phyloP scores from a whole-genome alignment of 768 basidiomycete genomes.

The Tremella fuciformis region DNA sequence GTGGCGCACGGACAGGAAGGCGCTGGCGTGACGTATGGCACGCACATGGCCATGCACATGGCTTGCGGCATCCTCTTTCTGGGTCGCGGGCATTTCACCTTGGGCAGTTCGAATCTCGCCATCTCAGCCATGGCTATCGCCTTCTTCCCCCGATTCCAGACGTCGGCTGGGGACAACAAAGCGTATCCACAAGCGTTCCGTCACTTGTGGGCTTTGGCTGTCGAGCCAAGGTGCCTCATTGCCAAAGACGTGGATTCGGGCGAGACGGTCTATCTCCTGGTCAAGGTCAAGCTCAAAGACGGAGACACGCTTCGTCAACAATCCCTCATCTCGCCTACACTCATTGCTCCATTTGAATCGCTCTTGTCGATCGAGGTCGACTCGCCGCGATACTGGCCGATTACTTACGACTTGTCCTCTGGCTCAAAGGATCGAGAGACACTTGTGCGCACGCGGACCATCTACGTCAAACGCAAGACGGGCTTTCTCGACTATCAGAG shows the following conservation, averaged over 20 bases:
- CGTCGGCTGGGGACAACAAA: conserved; percentile 77
- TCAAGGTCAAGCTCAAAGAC: conserved; percentile 79
- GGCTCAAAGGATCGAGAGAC: conserved; percentile 66
- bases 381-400: conserved; percentile 93
- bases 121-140: conserved; percentile 84
- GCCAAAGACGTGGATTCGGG: conserved; percentile 88
- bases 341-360: conserved; percentile 82
- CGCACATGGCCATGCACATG: conserved; percentile 85
- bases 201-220: conserved; percentile 93
- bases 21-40: conserved; percentile 62
- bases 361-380: conserved; percentile 81
- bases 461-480: conserved; percentile 87
- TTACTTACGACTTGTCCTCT: conserved; percentile 70
- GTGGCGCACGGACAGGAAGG: conserved; percentile 86
- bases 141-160: conserved; percentile 86
- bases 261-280: conserved; percentile 86
- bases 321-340: conserved; percentile 83
- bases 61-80: conserved; percentile 88
- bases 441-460: conserved; percentile 71
- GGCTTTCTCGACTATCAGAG: conserved; percentile 91
- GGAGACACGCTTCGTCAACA: conserved; percentile 58
- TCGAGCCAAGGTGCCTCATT: conserved; percentile 87
- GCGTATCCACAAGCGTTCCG: conserved; percentile 87
- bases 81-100: conserved; percentile 83
- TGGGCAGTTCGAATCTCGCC: conserved; percentile 87